Percentiles rank a stretch among this genome's conserved stretches.
Conservation (phyloP, 257 asterid genomes). For the Przewalskia tangutica region DNA sequence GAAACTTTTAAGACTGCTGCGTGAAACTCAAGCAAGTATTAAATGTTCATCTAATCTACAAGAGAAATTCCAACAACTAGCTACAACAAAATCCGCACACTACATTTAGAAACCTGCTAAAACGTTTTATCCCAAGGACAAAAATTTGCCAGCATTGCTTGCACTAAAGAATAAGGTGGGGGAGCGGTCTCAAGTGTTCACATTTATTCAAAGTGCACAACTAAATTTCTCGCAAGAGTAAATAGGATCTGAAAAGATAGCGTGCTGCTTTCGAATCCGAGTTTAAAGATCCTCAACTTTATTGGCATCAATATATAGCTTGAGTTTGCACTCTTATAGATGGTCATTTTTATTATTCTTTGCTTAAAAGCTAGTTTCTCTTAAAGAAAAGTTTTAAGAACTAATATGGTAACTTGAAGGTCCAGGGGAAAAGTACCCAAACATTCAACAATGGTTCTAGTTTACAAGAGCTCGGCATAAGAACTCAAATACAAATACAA, state of each 20-base stretch:
- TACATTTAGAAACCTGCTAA: neutral
- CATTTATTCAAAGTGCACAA: neutral
- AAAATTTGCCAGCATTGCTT: neutral
- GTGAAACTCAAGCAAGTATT: neutral
- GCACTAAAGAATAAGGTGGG: neutral
- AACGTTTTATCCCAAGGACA: neutral
- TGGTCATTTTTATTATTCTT: neutral
- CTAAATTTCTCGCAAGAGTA: neutral
- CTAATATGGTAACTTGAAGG: neutral
- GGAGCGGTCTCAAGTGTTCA: neutral
- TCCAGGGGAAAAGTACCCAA: neutral
- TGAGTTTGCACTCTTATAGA: neutral
- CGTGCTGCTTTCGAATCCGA: neutral
- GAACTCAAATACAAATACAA: neutral
- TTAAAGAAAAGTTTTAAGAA: neutral
- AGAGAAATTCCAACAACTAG: neutral
- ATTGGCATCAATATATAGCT: neutral
- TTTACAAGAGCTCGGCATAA: neutral
- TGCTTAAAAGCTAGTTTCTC: neutral
- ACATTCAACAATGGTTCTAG: neutral
- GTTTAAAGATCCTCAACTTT: neutral
- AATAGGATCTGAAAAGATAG: neutral
- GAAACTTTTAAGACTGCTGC: neutral
- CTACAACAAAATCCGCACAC: neutral
- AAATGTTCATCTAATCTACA: neutral